These are phyloP conservation scores for Tephrocybe sp. DNA, from an alignment of 768 basidiomycete species.

Conservation along the genomic window DNA sequence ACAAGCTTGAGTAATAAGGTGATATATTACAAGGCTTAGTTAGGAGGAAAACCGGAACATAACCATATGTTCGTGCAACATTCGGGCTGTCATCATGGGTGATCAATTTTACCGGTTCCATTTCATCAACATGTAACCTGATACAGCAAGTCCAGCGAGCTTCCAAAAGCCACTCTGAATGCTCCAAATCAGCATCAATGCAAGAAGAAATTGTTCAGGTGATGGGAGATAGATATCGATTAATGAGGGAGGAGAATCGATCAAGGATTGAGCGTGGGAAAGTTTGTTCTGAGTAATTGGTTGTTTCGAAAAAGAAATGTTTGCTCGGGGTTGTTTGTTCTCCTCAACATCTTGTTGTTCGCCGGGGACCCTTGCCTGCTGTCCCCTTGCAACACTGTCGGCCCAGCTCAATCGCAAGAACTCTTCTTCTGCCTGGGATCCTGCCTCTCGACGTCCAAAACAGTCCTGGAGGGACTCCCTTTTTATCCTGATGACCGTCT, in stretches of 20 bases:
- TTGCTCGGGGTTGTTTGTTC: conserved; percentile 13
- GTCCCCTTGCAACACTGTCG: conserved; percentile 42
- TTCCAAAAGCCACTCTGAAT: too few species aligned
- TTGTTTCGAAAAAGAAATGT: conserved; percentile 15
- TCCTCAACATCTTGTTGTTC: conserved; percentile 2
- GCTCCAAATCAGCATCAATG: too few species aligned
- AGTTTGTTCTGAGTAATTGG: conserved; percentile 17
- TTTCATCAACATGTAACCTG: too few species aligned
- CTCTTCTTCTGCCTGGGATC: conserved; percentile 33
- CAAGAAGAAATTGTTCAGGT: conserved; percentile 1
- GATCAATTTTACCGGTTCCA: too few species aligned
- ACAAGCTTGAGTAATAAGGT: too few species aligned
- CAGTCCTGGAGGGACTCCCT: conserved; percentile 43
- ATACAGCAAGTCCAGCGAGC: too few species aligned
- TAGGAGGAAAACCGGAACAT: too few species aligned
- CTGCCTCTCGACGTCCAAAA: conserved; percentile 28
- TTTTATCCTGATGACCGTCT: conserved; percentile 62
- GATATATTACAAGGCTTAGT: too few species aligned
- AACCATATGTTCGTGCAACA: too few species aligned
- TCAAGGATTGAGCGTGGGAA: conserved; percentile 17
- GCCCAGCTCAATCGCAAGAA: conserved; percentile 24
- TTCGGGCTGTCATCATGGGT: too few species aligned
- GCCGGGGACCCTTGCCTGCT: conserved; percentile 21
- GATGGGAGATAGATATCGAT: conserved; percentile 13
- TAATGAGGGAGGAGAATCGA: conserved; percentile 4